Percentiles rank a stretch among this genome's conserved stretches.
phyloP scores from a whole-genome alignment of 306 rosid genomes.

The Vigna trinervia region DNA sequence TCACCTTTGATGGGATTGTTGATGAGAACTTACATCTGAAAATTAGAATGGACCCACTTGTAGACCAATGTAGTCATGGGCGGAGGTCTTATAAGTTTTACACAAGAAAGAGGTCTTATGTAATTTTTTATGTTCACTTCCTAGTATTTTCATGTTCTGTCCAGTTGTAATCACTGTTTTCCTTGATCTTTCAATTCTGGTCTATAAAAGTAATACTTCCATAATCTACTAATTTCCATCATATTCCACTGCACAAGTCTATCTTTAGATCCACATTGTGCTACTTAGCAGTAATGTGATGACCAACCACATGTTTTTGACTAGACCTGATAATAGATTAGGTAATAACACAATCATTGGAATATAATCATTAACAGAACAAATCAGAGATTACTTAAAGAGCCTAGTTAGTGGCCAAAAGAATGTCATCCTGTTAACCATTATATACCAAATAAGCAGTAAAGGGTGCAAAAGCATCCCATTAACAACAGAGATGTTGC shows the following conservation, averaged over 20 bases:
- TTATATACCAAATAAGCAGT: not conserved
- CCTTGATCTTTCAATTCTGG: too few species aligned
- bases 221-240: too few species aligned
- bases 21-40: too few species aligned
- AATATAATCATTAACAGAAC: conserved; percentile 22
- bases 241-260: conserved; percentile 1
- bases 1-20: conserved; percentile 14
- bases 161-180: too few species aligned
- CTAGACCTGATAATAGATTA: conserved; percentile 1
- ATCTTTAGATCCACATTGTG: conserved; percentile 3
- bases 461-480: conserved; percentile 26
- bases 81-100: too few species aligned
- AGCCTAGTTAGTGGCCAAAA: conserved; percentile 6
- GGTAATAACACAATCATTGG: not conserved
- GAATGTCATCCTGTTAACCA: not conserved
- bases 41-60: too few species aligned
- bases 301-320: not conserved
- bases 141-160: too few species aligned
- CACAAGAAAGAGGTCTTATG: too few species aligned
- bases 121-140: too few species aligned
- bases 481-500: conserved; percentile 21
- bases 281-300: too few species aligned
- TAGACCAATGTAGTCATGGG: too few species aligned
- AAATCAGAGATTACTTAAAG: conserved; percentile 30
- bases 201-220: too few species aligned